Conservation (phyloP, 306 rosid genomes). For the Oxytropis ochrocephala region DNA sequence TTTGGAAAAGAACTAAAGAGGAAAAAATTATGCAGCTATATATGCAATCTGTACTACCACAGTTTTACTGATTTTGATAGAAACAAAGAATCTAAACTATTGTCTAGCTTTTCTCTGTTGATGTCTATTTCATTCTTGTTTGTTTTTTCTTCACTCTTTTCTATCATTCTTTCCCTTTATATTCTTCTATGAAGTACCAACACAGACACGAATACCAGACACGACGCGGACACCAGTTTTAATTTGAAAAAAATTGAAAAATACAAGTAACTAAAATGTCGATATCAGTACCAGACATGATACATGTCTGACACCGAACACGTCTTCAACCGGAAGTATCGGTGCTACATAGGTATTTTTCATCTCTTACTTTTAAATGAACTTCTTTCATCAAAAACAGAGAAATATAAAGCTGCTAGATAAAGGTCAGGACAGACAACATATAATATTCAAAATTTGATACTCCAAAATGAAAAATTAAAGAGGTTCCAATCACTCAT, state of each 20-base stretch:
- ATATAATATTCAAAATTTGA: constrained; percentile 10
- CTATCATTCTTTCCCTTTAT: background rate
- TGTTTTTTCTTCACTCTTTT: no score
- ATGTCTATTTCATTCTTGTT: background rate
- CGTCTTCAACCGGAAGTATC: no score
- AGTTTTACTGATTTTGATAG: background rate
- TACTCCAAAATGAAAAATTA: constrained; percentile 23
- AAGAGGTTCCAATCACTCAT: constrained; percentile 8
- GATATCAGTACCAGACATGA: no score
- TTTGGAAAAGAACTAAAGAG: background rate
- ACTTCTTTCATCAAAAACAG: background rate
- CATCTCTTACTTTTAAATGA: no score
- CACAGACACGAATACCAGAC: no score
- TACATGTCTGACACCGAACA: no score
- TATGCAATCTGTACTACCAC: background rate
- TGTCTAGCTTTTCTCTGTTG: background rate
- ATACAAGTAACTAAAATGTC: no score
- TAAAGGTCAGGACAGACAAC: background rate
- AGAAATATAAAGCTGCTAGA: background rate
- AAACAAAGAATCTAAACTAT: background rate
- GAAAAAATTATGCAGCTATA: background rate
- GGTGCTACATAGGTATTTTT: no score
- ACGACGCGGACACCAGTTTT: no score
- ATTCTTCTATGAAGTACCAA: no score
- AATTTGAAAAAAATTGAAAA: no score